These are phyloP conservation scores for Aspergillus fumigatiaffinis DNA, from an alignment of 2,329 filamentous ascomycete genomes.

Conservation along the genomic window DNA sequence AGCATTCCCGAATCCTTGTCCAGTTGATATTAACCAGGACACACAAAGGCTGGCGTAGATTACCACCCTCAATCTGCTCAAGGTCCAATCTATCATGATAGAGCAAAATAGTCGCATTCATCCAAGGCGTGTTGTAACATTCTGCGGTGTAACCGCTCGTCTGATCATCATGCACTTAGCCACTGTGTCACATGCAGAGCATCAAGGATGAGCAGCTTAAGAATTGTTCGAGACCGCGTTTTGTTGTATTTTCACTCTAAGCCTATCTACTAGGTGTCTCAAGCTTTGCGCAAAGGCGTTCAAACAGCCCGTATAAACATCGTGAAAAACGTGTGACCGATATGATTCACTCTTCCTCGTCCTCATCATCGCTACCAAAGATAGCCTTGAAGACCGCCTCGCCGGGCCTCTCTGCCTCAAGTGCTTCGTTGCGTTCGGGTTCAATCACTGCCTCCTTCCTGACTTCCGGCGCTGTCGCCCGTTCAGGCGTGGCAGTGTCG, in stretches of 20 bases:
- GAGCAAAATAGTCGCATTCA: not conserved
- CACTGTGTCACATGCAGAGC: not conserved
- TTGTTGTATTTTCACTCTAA: not conserved
- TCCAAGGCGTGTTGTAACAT: conserved; percentile 3
- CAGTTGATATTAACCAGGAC: too few species aligned
- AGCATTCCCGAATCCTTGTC: too few species aligned
- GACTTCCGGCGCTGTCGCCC: conserved; percentile 9
- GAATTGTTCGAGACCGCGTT: not conserved
- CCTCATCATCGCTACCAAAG: conserved; percentile 82
- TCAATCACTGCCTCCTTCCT: conserved; percentile 51
- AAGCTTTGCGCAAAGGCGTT: too few species aligned
- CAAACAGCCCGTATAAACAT: too few species aligned
- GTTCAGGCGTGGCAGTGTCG: conserved; percentile 9
- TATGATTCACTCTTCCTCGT: conserved; percentile 43
- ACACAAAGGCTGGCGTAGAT: not conserved
- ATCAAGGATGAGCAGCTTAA: not conserved
- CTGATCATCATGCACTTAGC: not conserved
- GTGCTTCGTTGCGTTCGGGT: conserved; percentile 70
- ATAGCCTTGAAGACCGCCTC: conserved; percentile 87
- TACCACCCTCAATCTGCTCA: not conserved
- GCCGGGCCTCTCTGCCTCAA: conserved; percentile 69
- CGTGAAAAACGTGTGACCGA: not conserved
- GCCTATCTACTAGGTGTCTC: not conserved
- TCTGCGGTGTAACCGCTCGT: conserved; percentile 7
- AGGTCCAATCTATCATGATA: not conserved